These are phyloP conservation scores for Leptomonas pyrrhocoris DNA, from an alignment of 208 protist species.

Conservation along the genomic window DNA sequence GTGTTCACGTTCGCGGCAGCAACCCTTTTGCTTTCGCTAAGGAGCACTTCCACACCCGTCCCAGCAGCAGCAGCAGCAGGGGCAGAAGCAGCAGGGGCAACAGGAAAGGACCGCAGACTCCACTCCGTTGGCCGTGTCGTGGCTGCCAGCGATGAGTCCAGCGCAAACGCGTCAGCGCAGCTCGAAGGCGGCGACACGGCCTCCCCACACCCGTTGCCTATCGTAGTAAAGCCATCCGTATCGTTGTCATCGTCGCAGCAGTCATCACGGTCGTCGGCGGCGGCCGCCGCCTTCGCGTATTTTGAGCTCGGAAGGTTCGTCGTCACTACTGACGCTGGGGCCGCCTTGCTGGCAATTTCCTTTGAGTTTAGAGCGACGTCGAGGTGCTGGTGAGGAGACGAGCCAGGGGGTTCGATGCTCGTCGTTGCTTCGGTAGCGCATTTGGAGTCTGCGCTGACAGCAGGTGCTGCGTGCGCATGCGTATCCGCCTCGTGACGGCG, in stretches of 20 bases:
- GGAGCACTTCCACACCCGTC: not conserved
- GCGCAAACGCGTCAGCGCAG: constrained; percentile 12
- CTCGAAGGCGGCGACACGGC: constrained; percentile 33
- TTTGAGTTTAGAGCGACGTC: not conserved
- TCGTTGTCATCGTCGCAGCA: constrained; percentile 16
- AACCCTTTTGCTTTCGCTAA: not conserved
- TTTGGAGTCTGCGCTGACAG: too few species aligned
- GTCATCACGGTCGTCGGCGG: not conserved
- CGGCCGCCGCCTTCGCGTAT: not conserved
- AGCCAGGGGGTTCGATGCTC: too few species aligned
- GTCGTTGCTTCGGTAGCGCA: too few species aligned
- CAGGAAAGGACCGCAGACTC: constrained; percentile 1
- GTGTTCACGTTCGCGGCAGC: not conserved
- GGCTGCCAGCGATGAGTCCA: constrained; percentile 6
- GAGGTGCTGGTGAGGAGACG: too few species aligned
- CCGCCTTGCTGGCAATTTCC: not conserved
- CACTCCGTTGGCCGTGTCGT: constrained; percentile 3
- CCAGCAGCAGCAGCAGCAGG: not conserved
- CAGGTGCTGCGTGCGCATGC: too few species aligned
- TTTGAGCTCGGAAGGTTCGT: not conserved
- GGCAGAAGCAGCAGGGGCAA: not conserved
- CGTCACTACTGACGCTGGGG: not conserved
- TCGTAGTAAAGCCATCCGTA: constrained; percentile 15
- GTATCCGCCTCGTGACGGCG: too few species aligned
- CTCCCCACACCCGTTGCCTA: constrained; percentile 46